phyloP scores from a whole-genome alignment of 495 filamentous ascomycete species.

The Trichocladium antarcticum region DNA sequence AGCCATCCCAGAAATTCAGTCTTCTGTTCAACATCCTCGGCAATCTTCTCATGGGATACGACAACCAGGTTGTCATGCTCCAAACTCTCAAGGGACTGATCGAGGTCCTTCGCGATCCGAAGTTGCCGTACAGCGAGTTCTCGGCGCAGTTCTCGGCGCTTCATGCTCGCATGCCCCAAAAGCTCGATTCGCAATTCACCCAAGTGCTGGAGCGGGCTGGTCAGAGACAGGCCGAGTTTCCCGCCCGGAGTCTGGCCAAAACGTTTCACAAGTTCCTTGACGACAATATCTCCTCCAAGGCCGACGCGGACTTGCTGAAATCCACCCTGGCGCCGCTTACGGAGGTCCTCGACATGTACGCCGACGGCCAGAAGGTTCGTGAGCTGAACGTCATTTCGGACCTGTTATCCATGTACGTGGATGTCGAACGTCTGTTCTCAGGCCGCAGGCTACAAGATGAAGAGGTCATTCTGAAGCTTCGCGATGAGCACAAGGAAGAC shows the following conservation, averaged over 20 bases:
- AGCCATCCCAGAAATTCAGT: slow-evolving; percentile 80
- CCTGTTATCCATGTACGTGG: slow-evolving; percentile 67
- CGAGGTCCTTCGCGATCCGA: slow-evolving; percentile 75
- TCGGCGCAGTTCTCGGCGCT: slow-evolving; percentile 88
- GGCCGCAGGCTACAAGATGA: slow-evolving; percentile 77
- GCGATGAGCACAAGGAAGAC: slow-evolving; percentile 93
- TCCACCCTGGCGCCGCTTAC: slow-evolving; percentile 64
- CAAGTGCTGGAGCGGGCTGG: slow-evolving; percentile 76
- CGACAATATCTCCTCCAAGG: slow-evolving; percentile 63
- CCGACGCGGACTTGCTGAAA: slow-evolving; percentile 54
- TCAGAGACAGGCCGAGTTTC: slow-evolving; percentile 73
- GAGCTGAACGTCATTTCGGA: slow-evolving; percentile 74
- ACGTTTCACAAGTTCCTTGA: slow-evolving; percentile 78
- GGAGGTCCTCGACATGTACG: slow-evolving; percentile 70
- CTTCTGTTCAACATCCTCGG: slow-evolving; percentile 64
- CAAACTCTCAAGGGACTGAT: slow-evolving; percentile 79
- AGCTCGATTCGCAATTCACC: slow-evolving; percentile 68
- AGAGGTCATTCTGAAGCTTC: slow-evolving; percentile 84
- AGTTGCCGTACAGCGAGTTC: slow-evolving; percentile 95
- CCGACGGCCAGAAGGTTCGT: slow-evolving; percentile 80
- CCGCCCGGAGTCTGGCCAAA: slow-evolving; percentile 76
- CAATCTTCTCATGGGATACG: slow-evolving; percentile 87
- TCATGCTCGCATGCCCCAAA: slow-evolving; percentile 90
- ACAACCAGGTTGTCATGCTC: slow-evolving; percentile 95
- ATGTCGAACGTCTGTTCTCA: slow-evolving; percentile 78